Conservation (phyloP, 2,329 filamentous ascomycete species). For the Arthrocladium fulminans region DNA sequence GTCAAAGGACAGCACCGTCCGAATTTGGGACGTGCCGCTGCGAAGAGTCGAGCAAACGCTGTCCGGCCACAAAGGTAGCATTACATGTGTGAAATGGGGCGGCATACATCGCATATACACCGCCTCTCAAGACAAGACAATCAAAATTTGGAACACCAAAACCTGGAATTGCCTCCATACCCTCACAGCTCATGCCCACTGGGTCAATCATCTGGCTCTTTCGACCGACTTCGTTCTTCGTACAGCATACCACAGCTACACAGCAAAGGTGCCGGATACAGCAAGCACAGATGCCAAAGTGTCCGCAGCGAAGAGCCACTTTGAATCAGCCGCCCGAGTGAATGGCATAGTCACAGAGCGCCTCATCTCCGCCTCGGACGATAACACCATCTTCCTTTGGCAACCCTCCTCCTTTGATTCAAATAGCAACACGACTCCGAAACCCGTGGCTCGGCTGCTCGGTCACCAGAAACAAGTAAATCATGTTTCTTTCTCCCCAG, state of each 20-base stretch:
- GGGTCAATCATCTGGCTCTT: constrained; percentile 89
- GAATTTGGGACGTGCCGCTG: constrained; percentile 76
- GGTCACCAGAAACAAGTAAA: constrained; percentile 97
- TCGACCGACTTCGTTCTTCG: constrained; percentile 85
- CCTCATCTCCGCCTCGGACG: constrained; percentile 82
- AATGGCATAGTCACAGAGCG: constrained; percentile 71
- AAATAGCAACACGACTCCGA: constrained; percentile 48
- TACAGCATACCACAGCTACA: constrained; percentile 80
- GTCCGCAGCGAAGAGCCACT: constrained; percentile 67
- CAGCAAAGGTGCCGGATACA: constrained; percentile 57
- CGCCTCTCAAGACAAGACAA: constrained; percentile 79
- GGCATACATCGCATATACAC: constrained; percentile 80
- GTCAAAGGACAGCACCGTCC: constrained; percentile 79
- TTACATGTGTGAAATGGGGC: constrained; percentile 90
- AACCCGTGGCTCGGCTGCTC: constrained; percentile 78
- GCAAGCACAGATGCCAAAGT: constrained; percentile 57
- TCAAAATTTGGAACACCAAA: constrained; percentile 73
- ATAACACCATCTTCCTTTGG: constrained; percentile 96
- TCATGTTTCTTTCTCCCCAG: constrained; percentile 87
- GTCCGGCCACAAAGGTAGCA: constrained; percentile 77
- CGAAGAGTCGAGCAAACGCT: constrained; percentile 72
- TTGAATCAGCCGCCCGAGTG: constrained; percentile 73
- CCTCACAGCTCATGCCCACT: constrained; percentile 75
- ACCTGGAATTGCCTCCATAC: constrained; percentile 74
- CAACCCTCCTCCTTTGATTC: constrained; percentile 50